Evolutionary conservation across 352 stramenopile species (phyloP), one percentile per base, ranked within the genome.

Genomic region (Pythium coloratum): DNA sequence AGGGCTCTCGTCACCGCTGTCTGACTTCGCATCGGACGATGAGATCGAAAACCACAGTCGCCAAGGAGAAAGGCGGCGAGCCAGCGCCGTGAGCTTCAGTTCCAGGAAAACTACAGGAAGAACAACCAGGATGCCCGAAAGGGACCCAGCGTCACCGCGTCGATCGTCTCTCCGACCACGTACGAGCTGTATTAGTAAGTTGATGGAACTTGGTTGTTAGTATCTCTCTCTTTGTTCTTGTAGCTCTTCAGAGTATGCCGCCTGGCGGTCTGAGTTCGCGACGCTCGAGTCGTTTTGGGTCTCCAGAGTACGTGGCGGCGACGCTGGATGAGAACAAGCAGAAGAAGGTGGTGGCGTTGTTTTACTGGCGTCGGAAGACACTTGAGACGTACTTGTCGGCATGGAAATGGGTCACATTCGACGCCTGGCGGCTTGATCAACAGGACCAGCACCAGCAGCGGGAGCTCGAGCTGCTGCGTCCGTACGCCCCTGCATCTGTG

Each of bases 321-420:
- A 62, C 61, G 13, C 49, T 73, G 10, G 42, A 73, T 33, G 55
- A 62, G 12, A 51, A 49, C n/a, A 69, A 69, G 61, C 67, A 73
- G 26, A 66, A 67, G 28, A 73, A 73, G 51, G 24, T 66, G 14
- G 50, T 73, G 0, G 67, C 67, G 9, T 42, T 73, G 5, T 73
- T 73, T 20, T 73, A 67, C 32, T 73, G 67, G 67, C 61, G 36
- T 2, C 61, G 67, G 0, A 62, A 55, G 26, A 59, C 67, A 6
- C 50, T 73, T 2, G 61, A 69, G 62, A 67, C 55, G 49, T 67
- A 67, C 28, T 36, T 73, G 5, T 30, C 32, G 2, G 67, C 57
- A 7, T 73, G 67, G 67, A 64, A 59, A 46, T 55, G 34, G 57
- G 33, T 62, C 18, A 46, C 63, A 3, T 63, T 64, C 32, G 14